These are phyloP conservation scores for Chalciporus piperatus DNA, from an alignment of 768 basidiomycete genomes.

Conservation along the genomic window DNA sequence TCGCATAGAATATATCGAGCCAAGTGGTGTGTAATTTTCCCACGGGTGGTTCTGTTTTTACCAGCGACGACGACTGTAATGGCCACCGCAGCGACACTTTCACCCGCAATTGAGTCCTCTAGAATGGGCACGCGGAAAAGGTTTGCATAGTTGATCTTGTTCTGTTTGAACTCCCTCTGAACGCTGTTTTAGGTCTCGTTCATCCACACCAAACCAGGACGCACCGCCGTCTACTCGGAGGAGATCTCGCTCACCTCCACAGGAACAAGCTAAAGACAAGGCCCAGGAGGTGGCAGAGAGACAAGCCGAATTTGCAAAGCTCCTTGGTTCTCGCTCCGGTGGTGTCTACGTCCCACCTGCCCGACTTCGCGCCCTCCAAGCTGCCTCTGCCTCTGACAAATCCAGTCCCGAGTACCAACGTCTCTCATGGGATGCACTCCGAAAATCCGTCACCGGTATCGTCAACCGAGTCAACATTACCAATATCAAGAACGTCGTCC, in stretches of 20 bases:
- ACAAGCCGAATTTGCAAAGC: conserved; percentile 86
- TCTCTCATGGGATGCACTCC: conserved; percentile 94
- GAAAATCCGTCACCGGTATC: conserved; percentile 98
- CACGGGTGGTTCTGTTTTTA: too few species aligned
- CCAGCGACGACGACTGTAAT: conserved; percentile 38
- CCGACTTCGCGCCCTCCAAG: conserved; percentile 85
- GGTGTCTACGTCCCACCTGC: conserved; percentile 98
- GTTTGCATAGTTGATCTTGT: conserved; percentile 10
- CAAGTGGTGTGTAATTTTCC: too few species aligned
- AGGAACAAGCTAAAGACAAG: conserved; percentile 35
- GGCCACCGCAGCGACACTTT: conserved; percentile 34
- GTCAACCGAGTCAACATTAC: conserved; percentile 98
- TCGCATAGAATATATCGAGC: too few species aligned
- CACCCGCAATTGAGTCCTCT: conserved; percentile 19
- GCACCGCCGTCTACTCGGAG: conserved; percentile 42
- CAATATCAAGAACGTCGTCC: conserved; percentile 93
- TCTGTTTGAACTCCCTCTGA: neutral
- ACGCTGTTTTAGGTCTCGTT: conserved; percentile 42
- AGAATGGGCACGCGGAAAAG: conserved; percentile 47
- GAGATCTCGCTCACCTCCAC: conserved; percentile 39
- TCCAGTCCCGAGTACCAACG: conserved; percentile 87
- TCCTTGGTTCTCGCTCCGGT: conserved; percentile 77
- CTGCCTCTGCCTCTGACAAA: conserved; percentile 79
- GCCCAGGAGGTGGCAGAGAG: conserved; percentile 57
- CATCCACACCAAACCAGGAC: conserved; percentile 38